Conservation (phyloP, 2,329 filamentous ascomycete genomes). For the Penicillium polonicum region DNA sequence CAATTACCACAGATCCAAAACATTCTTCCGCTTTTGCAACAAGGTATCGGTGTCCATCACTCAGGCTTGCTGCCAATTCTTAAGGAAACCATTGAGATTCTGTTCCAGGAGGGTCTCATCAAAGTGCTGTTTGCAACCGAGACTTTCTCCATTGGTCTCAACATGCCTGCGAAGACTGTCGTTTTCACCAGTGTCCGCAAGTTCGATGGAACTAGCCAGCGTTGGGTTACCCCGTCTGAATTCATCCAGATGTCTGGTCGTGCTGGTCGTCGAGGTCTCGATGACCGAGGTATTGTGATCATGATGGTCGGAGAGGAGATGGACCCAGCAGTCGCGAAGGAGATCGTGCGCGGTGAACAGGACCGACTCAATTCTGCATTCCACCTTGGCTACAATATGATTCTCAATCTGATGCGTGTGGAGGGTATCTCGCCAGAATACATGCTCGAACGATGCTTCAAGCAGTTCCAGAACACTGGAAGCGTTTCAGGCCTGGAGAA, state of each 20-base stretch:
- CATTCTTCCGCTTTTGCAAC: slow-evolving; percentile 80
- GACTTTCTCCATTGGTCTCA: slow-evolving; percentile 96
- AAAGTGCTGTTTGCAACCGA: slow-evolving; percentile 98
- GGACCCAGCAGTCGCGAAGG: slow-evolving; percentile 88
- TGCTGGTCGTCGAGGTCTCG: slow-evolving; percentile 92
- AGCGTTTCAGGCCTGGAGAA: slow-evolving; percentile 81
- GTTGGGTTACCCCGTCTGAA: slow-evolving; percentile 89
- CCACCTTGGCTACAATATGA: slow-evolving; percentile 98
- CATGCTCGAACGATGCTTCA: slow-evolving; percentile 98
- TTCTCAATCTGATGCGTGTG: slow-evolving; percentile 93
- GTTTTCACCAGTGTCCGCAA: slow-evolving; percentile 98
- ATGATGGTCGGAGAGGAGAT: slow-evolving; percentile 99
- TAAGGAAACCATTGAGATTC: slow-evolving; percentile 97
- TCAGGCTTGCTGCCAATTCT: slow-evolving; percentile 91
- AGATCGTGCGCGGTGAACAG: slow-evolving; percentile 93
- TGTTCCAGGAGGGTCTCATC: slow-evolving; percentile 97
- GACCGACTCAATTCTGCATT: slow-evolving; percentile 98
- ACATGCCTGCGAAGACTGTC: slow-evolving; percentile 99
- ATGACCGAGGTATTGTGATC: slow-evolving; percentile 97
- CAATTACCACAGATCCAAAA: slow-evolving; percentile 86
- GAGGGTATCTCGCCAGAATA: slow-evolving; percentile 98
- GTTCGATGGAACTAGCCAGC: slow-evolving; percentile 77
- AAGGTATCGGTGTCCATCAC: slow-evolving; percentile 96
- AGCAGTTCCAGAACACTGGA: slow-evolving; percentile 94
- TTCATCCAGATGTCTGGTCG: slow-evolving; percentile 99